Percentiles rank a stretch among this genome's conserved stretches.
Evolutionary conservation across 345 rosid genomes (phyloP).

Genomic region (Citrus sinensis): DVS_A1.0 CM039167.1:9362501-9363000

Average conservation of each 20-base stretch:
- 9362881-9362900: no score
- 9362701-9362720: background rate
- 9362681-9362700: background rate
- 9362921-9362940: slow-evolving; percentile 18
- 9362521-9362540: no score
- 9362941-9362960: background rate
- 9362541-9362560: fast-evolving
- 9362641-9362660: background rate
- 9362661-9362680: slow-evolving; percentile 20
- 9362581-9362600: background rate
- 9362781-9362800: slow-evolving; percentile 14
- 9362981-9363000: background rate
- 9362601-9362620: background rate
- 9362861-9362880: background rate
- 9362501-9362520: no score
- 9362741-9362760: slow-evolving; percentile 11
- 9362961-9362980: background rate
- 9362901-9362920: background rate
- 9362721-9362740: slow-evolving; percentile 19
- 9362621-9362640: background rate
- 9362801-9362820: slow-evolving; percentile 15
- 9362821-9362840: background rate
- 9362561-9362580: no score
- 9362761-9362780: background rate
- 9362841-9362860: no score